Conservation (phyloP, 352 stramenopile genomes). For the Phytophthora pinifolia region DNA sequence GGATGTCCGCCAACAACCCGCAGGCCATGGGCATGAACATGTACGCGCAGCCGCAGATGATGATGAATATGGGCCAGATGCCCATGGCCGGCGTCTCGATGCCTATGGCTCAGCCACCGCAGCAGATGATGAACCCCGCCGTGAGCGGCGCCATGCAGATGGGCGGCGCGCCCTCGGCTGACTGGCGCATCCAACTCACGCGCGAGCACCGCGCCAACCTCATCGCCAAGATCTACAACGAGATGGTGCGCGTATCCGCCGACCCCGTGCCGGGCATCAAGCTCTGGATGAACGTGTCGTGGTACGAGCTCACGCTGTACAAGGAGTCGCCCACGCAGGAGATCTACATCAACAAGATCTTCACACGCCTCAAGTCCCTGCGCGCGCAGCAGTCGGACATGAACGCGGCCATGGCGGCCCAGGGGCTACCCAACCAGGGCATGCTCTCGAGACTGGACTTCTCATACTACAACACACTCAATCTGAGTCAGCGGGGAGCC, state of each 20-base stretch:
- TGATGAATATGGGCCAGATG: slow-evolving; percentile 51
- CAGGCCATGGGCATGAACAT: slow-evolving; percentile 46
- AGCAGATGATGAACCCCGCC: slow-evolving; percentile 28
- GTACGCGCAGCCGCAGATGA: slow-evolving; percentile 51
- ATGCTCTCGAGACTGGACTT: slow-evolving; percentile 82
- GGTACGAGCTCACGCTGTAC: slow-evolving; percentile 86
- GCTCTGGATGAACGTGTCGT: slow-evolving; percentile 89
- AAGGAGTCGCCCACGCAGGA: slow-evolving; percentile 86
- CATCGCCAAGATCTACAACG: slow-evolving; percentile 88
- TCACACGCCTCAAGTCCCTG: slow-evolving; percentile 80
- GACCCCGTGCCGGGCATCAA: slow-evolving; percentile 81
- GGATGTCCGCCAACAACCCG: slow-evolving; percentile 33
- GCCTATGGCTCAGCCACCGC: slow-evolving; percentile 16
- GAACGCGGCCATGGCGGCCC: slow-evolving; percentile 63
- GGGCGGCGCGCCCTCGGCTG: slow-evolving; percentile 27
- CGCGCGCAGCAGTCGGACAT: slow-evolving; percentile 74
- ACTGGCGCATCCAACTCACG: slow-evolving; percentile 83
- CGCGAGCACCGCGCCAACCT: slow-evolving; percentile 79
- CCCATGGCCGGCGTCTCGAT: slow-evolving; percentile 13
- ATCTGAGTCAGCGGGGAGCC: slow-evolving; percentile 37
- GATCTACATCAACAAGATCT: slow-evolving; percentile 90
- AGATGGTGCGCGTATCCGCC: slow-evolving; percentile 80
- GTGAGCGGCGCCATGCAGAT: slow-evolving; percentile 23
- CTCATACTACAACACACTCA: slow-evolving; percentile 79
- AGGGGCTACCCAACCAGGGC: slow-evolving; percentile 65